A percentile compares a stretch with the other conserved stretches of the same genome.
phyloP scores from a whole-genome alignment of 345 rosid species.

The Sapria himalayana region DNA sequence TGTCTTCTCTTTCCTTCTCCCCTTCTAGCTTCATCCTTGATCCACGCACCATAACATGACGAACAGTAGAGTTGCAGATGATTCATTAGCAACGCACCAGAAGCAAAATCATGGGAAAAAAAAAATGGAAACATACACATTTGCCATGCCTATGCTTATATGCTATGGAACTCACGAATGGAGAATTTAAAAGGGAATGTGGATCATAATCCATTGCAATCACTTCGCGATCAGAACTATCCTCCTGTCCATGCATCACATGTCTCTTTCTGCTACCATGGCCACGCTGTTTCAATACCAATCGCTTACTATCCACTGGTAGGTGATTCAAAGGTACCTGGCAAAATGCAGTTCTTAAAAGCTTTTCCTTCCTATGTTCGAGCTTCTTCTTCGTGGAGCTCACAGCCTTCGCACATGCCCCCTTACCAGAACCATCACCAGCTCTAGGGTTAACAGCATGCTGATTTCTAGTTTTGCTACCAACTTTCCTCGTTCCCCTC shows the following conservation, averaged over 20 bases:
- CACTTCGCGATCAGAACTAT: slow-evolving; percentile 26
- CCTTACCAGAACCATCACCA: no score
- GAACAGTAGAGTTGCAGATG: slow-evolving; percentile 9
- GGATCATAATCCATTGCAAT: slow-evolving; percentile 18
- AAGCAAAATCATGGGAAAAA: not conserved
- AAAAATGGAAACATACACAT: slow-evolving; percentile 12
- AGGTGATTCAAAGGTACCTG: no score
- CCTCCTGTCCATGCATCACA: slow-evolving; percentile 11
- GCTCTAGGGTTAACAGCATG: no score
- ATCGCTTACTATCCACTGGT: no score
- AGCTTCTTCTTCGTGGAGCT: no score
- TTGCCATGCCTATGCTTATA: no score
- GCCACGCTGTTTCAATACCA: no score
- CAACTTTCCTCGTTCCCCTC: not conserved
- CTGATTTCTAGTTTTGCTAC: no score
- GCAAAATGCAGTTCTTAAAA: no score
- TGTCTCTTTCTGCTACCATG: no score
- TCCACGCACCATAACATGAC: slow-evolving; percentile 8
- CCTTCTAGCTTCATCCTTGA: slow-evolving; percentile 5
- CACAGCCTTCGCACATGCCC: no score
- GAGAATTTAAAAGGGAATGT: slow-evolving; percentile 13
- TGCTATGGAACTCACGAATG: slow-evolving; percentile 19
- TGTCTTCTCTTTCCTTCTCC: slow-evolving; percentile 13
- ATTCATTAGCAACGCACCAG: not conserved
- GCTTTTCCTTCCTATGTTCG: no score